Conservation (phyloP, 345 rosid genomes). For the Erodium maritimum region DNA sequence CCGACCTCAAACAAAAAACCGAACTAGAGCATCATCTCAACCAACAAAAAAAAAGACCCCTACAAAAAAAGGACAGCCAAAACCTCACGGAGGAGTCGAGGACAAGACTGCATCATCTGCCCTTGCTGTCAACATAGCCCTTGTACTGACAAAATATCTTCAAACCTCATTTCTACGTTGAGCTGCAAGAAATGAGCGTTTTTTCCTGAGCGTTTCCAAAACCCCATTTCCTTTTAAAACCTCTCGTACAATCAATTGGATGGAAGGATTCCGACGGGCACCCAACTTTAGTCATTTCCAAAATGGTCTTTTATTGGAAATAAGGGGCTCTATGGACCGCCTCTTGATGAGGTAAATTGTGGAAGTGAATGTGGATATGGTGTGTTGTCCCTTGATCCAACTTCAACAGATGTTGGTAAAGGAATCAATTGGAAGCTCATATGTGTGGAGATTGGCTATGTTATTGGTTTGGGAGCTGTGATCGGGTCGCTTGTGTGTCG, state of each 20-base stretch:
- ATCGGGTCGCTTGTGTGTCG: conserved; percentile 21
- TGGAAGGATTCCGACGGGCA: conserved; percentile 21
- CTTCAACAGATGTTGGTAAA: not conserved
- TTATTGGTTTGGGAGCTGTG: conserved; percentile 23
- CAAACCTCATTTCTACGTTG: no score
- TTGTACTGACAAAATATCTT: no score
- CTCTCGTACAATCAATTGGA: conserved; percentile 26
- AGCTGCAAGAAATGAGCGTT: no score
- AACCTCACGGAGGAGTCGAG: no score
- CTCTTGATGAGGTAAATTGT: no score
- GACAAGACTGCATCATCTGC: no score
- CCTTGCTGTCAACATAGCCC: no score
- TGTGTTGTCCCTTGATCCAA: not conserved
- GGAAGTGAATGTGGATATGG: not conserved
- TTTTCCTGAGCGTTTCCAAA: conserved; percentile 20
- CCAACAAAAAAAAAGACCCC: no score
- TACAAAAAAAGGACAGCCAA: no score
- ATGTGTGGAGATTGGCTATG: conserved; percentile 27
- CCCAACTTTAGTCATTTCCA: conserved; percentile 20
- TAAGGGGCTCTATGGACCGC: conserved; percentile 22
- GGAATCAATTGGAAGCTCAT: conserved; percentile 31
- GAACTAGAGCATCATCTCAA: no score
- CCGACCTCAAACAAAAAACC: no score
- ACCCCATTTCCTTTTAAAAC: conserved; percentile 29
- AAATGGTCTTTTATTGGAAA: conserved; percentile 19